phyloP scores from a whole-genome alignment of 176 grass and related monocot species.

The Ensete ventricosum region DNA sequence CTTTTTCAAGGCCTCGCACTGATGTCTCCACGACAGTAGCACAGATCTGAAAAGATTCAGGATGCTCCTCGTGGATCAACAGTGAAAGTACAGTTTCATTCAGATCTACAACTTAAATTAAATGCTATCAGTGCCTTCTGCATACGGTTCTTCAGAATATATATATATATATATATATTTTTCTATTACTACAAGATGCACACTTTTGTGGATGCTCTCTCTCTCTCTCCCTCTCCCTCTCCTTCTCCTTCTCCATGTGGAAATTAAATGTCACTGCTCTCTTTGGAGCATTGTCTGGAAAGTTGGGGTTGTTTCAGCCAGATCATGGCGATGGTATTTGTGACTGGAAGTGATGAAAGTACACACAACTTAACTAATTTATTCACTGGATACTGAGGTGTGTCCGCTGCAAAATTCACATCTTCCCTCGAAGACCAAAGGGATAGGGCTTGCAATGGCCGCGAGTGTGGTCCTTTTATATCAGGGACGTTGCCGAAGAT shows the following conservation, averaged over 20 bases:
- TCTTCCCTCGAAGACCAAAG: not conserved
- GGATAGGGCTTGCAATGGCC: not conserved
- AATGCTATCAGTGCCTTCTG: not conserved
- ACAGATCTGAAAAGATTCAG: conserved; percentile 1
- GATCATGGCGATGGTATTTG: not conserved
- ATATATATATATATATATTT: not conserved
- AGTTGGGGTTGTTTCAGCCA: not conserved
- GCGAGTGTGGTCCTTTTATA: not conserved
- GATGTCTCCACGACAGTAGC: not conserved
- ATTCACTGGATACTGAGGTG: not conserved
- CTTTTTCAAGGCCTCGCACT: too few relatives aligned
- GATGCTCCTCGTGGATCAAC: not conserved
- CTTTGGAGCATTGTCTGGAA: not conserved
- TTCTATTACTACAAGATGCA: not conserved
- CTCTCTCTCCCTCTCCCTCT: not conserved
- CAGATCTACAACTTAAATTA: not conserved
- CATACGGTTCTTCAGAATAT: not conserved
- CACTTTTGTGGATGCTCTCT: not conserved
- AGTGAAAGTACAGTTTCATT: conserved; percentile 11
- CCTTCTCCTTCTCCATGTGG: not conserved
- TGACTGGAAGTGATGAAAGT: conserved; percentile 1
- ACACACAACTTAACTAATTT: not conserved
- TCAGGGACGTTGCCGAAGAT: not conserved
- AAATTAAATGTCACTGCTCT: not conserved
- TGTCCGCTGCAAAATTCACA: not conserved